These are phyloP conservation scores for Fusarium sp. DNA, from an alignment of 2,329 filamentous ascomycete species.

Conservation along the genomic window DNA sequence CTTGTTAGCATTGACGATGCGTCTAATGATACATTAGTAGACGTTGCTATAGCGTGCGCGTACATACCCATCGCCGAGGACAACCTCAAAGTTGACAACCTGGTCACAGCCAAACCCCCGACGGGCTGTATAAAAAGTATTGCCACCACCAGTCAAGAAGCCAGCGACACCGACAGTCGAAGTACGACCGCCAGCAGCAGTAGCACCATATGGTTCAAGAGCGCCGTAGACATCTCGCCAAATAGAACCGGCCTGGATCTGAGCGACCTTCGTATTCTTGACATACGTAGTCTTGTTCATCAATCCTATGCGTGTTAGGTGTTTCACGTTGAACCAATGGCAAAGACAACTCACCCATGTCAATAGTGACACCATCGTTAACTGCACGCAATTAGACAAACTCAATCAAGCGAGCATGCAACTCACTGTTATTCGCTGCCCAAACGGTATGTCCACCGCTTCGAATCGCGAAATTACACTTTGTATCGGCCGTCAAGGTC, in stretches of 20 bases:
- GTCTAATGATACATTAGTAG: neutral
- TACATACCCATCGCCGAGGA: constrained; percentile 43
- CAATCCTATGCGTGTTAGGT: neutral
- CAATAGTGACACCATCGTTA: constrained; percentile 10
- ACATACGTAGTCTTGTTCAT: constrained; percentile 17
- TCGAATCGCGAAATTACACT: constrained; percentile 11
- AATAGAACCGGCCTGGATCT: neutral
- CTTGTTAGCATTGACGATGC: constrained; percentile 10
- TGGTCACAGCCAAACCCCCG: constrained; percentile 50
- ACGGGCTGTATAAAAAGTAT: constrained; percentile 28
- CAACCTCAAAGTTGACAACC: constrained; percentile 53
- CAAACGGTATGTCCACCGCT: constrained; percentile 16
- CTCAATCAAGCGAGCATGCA: accelerated
- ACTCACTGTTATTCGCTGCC: constrained; percentile 17
- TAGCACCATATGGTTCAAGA: constrained; percentile 9
- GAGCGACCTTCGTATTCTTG: constrained; percentile 11
- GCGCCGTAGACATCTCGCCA: constrained; percentile 7
- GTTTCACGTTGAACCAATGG: neutral
- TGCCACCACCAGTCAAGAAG: constrained; percentile 41
- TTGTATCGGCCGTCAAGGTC: neutral
- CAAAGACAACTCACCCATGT: neutral
- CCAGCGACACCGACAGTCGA: constrained; percentile 41
- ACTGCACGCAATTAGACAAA: constrained; percentile 7
- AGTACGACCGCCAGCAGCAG: constrained; percentile 6
- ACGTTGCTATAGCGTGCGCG: accelerated